phyloP scores from a whole-genome alignment of 208 protist species.

The Kentomonas sorsogonicus region DNA sequence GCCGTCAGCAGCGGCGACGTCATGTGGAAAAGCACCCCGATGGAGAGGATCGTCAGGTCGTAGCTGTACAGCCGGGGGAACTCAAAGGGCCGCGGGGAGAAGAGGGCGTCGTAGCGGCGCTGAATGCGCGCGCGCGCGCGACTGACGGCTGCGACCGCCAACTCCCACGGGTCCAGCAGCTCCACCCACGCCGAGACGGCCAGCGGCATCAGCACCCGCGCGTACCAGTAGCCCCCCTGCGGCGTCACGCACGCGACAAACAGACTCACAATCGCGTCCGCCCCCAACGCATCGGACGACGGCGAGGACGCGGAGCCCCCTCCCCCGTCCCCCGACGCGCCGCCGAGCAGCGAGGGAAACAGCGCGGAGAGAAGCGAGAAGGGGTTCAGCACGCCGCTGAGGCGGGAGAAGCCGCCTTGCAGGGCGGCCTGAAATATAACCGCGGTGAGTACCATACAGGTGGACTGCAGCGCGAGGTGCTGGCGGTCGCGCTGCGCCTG shows the following conservation, averaged over 20 bases:
- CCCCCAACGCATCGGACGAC: neutral
- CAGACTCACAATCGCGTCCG: slow-evolving; percentile 33
- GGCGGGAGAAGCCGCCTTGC: too few relatives aligned
- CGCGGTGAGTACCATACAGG: slow-evolving; percentile 84
- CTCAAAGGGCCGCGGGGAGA: slow-evolving; percentile 45
- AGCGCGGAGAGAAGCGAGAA: too few relatives aligned
- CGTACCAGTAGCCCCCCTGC: slow-evolving; percentile 73
- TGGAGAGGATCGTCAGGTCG: slow-evolving; percentile 69
- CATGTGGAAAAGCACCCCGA: slow-evolving; percentile 85
- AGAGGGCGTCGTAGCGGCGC: slow-evolving; percentile 71
- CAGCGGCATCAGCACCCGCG: slow-evolving; percentile 60
- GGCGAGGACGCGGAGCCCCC: too few relatives aligned
- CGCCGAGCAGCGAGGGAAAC: too few relatives aligned
- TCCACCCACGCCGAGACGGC: slow-evolving; percentile 62
- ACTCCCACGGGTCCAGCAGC: slow-evolving; percentile 52
- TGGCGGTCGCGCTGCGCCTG: slow-evolving; percentile 46
- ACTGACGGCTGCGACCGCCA: too few relatives aligned
- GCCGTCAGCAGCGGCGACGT: slow-evolving; percentile 63
- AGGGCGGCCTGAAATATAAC: slow-evolving; percentile 82
- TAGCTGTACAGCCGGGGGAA: slow-evolving; percentile 58
- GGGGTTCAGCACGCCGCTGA: too few relatives aligned
- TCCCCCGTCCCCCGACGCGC: too few relatives aligned
- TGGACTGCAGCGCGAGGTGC: slow-evolving; percentile 69
- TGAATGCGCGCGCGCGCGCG: slow-evolving; percentile 49
- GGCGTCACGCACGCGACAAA: slow-evolving; percentile 71